A percentile compares a stretch with the other conserved stretches of the same genome.
Conservation (phyloP, 139 green algal genomes). For the Dunaliella primolecta region DNA sequence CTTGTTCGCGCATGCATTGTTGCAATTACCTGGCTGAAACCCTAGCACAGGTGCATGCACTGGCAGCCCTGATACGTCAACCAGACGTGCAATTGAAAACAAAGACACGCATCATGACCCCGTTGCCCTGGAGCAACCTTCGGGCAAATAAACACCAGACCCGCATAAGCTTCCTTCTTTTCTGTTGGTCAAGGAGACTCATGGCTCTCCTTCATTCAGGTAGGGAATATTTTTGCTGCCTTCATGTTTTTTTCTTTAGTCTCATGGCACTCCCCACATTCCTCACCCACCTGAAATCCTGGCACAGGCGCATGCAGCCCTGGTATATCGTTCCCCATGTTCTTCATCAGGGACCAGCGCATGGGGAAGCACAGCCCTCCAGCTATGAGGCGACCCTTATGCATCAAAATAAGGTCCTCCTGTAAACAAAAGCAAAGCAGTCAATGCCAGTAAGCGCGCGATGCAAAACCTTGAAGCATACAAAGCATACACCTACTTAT, state of each 20-base stretch:
- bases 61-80: no score
- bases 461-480: no score
- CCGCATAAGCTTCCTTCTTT: not conserved
- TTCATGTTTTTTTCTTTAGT: no score
- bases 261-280: no score
- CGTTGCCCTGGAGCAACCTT: not conserved
- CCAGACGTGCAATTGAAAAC: no score
- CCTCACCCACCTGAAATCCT: not conserved
- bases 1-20: no score
- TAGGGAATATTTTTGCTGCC: no score
- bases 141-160: not conserved
- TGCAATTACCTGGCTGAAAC: no score
- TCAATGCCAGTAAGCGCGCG: no score
- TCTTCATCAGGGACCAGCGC: not conserved
- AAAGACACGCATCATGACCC: not conserved
- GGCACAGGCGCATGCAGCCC: not conserved
- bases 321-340: not conserved
- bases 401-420: not conserved
- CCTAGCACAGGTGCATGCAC: no score
- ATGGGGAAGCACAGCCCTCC: not conserved
- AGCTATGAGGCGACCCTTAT: not conserved
- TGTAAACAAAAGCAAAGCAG: no score
- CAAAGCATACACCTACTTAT: no score
- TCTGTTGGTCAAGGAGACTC: not conserved
- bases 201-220: not conserved